These are phyloP conservation scores for Hypocreales sp. DNA, from an alignment of 2,329 filamentous ascomycete species.

Conservation along the genomic window DNA sequence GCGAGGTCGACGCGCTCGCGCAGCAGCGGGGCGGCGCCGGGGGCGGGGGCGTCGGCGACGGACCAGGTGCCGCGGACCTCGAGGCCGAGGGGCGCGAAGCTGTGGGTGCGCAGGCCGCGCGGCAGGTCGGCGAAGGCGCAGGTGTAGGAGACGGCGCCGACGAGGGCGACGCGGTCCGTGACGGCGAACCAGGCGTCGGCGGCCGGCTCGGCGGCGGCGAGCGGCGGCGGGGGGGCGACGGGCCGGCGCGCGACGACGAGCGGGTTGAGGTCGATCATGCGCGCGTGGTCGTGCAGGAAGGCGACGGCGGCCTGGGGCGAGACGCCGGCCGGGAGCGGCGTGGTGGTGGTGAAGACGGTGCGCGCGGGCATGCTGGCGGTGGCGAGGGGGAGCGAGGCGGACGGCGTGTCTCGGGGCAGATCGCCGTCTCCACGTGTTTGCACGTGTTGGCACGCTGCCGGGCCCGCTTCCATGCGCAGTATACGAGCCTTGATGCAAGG, in stretches of 20 bases:
- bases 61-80: constrained; percentile 69
- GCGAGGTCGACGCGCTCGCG: constrained; percentile 57
- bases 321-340: constrained; percentile 55
- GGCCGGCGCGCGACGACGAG: constrained; percentile 57
- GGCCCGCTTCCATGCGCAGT: too few relatives aligned
- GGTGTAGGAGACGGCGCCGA: constrained; percentile 60
- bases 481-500: too few relatives aligned
- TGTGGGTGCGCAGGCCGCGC: constrained; percentile 64
- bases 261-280: constrained; percentile 82
- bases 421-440: too few relatives aligned
- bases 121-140: constrained; percentile 65
- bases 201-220: constrained; percentile 55
- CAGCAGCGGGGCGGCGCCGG: too few relatives aligned
- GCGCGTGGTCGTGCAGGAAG: constrained; percentile 61
- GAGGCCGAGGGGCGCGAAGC: constrained; percentile 68
- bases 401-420: too few relatives aligned
- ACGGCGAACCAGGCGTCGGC: constrained; percentile 63
- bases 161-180: constrained; percentile 50
- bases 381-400: too few relatives aligned
- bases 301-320: constrained; percentile 54
- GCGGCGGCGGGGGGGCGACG: constrained; percentile 47
- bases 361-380: constrained; percentile 47
- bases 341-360: constrained; percentile 61
- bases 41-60: constrained; percentile 54
- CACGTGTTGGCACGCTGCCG: too few relatives aligned